Percentiles rank a stretch among this genome's conserved stretches.
Evolutionary conservation across 2,329 filamentous ascomycete species (phyloP).

Genomic region (Colletotrichum gloeosporioides): DNA sequence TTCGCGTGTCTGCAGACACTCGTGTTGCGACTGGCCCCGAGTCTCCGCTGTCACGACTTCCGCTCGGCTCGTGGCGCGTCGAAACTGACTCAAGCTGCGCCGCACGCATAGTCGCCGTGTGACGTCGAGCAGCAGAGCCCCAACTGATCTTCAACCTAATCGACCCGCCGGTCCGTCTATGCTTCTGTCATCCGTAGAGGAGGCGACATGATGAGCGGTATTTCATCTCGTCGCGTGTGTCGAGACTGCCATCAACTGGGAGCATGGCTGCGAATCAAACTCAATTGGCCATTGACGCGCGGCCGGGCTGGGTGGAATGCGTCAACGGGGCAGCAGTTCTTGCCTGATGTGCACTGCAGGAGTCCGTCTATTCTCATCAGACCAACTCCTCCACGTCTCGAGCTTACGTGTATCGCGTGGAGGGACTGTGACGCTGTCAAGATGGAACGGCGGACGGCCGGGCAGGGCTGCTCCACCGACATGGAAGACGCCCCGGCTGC

Average conservation of each 20-base stretch:
- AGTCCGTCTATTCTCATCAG: not conserved
- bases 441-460: not conserved
- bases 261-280: slow-evolving; percentile 13
- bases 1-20: not conserved
- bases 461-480: not conserved
- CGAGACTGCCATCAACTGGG: not conserved
- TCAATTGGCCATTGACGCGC: slow-evolving; percentile 13
- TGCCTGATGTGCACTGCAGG: not conserved
- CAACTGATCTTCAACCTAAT: not conserved
- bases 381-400: not conserved
- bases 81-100: not conserved
- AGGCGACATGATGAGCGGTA: not conserved
- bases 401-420: not conserved
- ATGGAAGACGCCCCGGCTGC: not conserved
- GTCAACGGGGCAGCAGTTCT: not conserved
- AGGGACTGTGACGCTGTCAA: not conserved
- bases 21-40: not conserved
- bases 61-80: not conserved
- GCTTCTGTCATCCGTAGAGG: slow-evolving; percentile 11
- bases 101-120: not conserved
- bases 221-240: not conserved
- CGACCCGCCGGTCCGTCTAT: not conserved
- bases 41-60: not conserved
- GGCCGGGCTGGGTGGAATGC: not conserved
- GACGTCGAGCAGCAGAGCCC: not conserved